These are phyloP conservation scores for Wallacemonas rigidus DNA, from an alignment of 208 protist species.

Conservation along the genomic window DNA sequence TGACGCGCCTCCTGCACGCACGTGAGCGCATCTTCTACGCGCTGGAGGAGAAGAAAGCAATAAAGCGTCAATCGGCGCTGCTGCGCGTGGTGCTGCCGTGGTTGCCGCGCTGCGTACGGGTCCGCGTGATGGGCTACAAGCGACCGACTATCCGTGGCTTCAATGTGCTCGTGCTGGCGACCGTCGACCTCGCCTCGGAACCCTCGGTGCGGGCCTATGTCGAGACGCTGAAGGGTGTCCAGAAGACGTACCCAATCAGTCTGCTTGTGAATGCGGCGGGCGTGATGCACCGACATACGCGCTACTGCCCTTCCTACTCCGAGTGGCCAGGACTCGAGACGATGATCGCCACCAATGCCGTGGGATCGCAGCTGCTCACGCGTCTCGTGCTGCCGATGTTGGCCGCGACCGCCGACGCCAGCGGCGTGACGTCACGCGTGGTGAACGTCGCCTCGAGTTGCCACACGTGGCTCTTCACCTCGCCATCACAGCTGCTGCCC, in stretches of 20 bases:
- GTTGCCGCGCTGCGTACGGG: constrained; percentile 7
- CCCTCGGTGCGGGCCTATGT: constrained; percentile 71
- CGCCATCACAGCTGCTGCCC: not conserved
- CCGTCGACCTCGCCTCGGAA: constrained; percentile 71
- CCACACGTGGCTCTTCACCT: constrained; percentile 67
- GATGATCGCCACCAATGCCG: constrained; percentile 81
- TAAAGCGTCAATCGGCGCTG: not conserved
- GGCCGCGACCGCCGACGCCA: constrained; percentile 50
- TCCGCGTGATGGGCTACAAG: constrained; percentile 9
- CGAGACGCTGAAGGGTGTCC: constrained; percentile 30
- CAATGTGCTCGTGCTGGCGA: constrained; percentile 57
- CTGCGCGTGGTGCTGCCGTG: constrained; percentile 1
- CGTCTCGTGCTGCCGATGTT: constrained; percentile 74
- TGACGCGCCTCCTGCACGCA: constrained; percentile 55
- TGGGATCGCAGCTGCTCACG: constrained; percentile 80
- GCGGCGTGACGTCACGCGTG: constrained; percentile 70
- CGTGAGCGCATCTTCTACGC: constrained; percentile 28
- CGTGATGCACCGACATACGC: constrained; percentile 58
- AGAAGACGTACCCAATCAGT: constrained; percentile 46
- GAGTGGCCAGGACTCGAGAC: constrained; percentile 58
- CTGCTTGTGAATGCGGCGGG: constrained; percentile 84
- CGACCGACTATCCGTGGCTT: constrained; percentile 9
- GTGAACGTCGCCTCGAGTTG: constrained; percentile 87
- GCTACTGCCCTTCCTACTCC: constrained; percentile 25
- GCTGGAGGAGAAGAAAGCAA: constrained; percentile 32